Conservation (phyloP, 2,329 filamentous ascomycete genomes). For the Ceratocystis cubensis region DNA sequence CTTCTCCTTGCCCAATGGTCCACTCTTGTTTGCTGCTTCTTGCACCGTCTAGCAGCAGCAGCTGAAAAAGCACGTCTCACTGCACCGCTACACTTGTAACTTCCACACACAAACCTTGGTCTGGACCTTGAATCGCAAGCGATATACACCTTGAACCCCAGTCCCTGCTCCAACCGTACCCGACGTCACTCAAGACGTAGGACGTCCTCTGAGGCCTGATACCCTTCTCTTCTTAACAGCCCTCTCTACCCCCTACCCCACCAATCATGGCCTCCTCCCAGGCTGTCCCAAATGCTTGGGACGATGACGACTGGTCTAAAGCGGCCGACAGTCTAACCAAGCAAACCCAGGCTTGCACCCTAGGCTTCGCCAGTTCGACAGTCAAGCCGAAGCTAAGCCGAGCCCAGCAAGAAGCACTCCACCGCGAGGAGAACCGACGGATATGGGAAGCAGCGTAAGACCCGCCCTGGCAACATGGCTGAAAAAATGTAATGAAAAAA, state of each 20-base stretch:
- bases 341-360: constrained; percentile 23
- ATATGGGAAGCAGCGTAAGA: constrained; percentile 78
- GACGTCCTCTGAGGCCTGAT: background rate
- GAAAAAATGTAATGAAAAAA: background rate
- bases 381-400: constrained; percentile 45
- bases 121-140: background rate
- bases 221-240: background rate
- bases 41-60: constrained; percentile 12
- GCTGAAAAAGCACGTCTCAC: background rate
- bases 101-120: background rate
- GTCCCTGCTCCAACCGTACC: background rate
- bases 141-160: no score
- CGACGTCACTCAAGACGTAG: background rate
- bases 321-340: constrained; percentile 50
- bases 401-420: constrained; percentile 64
- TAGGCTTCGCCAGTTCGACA: constrained; percentile 24
- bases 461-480: background rate
- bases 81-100: background rate
- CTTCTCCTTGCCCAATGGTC: constrained; percentile 12
- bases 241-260: constrained; percentile 33
- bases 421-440: constrained; percentile 71
- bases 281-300: constrained; percentile 66
- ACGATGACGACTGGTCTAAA: constrained; percentile 77
- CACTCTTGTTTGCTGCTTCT: constrained; percentile 12
- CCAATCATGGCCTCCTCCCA: constrained; percentile 30